Conservation (phyloP, 2,329 filamentous ascomycete species). For the Neonectria sp. region DNA sequence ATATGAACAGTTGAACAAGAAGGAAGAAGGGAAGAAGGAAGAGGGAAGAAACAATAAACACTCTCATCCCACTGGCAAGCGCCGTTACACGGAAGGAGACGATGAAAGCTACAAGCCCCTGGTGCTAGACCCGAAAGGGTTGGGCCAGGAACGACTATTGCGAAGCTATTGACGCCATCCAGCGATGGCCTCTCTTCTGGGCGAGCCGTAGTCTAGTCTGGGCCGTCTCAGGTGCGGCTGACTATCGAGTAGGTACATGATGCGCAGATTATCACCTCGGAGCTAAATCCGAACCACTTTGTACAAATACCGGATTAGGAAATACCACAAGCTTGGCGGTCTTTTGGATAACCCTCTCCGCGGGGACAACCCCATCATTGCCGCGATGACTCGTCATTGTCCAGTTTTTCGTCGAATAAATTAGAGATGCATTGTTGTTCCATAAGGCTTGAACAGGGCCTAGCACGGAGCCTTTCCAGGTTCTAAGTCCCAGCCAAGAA, state of each 20-base stretch:
- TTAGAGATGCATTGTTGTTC: not conserved
- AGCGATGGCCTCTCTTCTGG: not conserved
- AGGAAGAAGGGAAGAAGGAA: too few species aligned
- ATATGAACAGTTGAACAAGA: not conserved
- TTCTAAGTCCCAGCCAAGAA: not conserved
- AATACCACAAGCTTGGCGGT: not conserved
- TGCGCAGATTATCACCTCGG: not conserved
- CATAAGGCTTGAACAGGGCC: not conserved
- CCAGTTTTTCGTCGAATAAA: not conserved
- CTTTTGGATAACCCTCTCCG: not conserved
- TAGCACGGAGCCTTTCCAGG: not conserved
- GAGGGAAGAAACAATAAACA: not conserved
- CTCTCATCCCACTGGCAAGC: not conserved
- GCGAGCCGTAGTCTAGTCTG: not conserved
- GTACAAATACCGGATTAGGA: not conserved
- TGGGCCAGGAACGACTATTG: slow-evolving; percentile 9
- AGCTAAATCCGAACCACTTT: too few species aligned
- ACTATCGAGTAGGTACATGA: not conserved
- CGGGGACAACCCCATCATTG: too few species aligned
- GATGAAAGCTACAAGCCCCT: not conserved
- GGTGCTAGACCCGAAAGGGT: slow-evolving; percentile 4
- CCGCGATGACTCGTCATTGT: not conserved
- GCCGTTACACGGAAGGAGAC: not conserved
- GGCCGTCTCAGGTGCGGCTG: not conserved
- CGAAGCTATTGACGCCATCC: slow-evolving; percentile 15